Evolutionary conservation across 1,284 basidiomycete species (phyloP).

Genomic region (Schizophyllum commune): DNA sequence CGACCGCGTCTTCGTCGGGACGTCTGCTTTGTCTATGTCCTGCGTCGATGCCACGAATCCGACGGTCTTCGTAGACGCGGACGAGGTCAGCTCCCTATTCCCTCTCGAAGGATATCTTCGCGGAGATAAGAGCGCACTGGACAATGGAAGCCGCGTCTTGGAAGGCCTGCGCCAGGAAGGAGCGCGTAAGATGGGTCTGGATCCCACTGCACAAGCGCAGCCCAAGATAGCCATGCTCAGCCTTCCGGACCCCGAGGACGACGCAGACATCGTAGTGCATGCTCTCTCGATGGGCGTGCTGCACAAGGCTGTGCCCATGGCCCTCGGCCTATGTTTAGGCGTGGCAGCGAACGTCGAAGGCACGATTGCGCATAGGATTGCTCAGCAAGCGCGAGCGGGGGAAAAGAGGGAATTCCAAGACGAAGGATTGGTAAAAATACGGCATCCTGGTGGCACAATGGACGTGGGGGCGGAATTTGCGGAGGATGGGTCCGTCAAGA

Average conservation of each 20-base stretch:
- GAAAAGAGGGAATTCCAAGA: constrained; percentile 7
- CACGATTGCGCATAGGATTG: constrained; percentile 45
- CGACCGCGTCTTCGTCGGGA: constrained; percentile 27
- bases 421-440: constrained; percentile 35
- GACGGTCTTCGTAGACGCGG: constrained; percentile 48
- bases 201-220: constrained; percentile 52
- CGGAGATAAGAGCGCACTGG: constrained; percentile 12
- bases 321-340: constrained; percentile 63
- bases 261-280: constrained; percentile 48
- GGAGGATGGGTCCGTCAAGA: constrained; percentile 36
- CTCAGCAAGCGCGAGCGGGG: constrained; percentile 15
- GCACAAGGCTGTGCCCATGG: constrained; percentile 71
- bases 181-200: constrained; percentile 57
- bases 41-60: constrained; percentile 72
- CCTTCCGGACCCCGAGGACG: constrained; percentile 24
- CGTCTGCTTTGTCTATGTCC: constrained; percentile 32
- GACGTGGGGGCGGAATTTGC: constrained; percentile 52
- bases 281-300: constrained; percentile 67
- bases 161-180: constrained; percentile 50
- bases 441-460: constrained; percentile 59
- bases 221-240: constrained; percentile 64
- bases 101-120: constrained; percentile 25
- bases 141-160: constrained; percentile 26
- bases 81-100: constrained; percentile 35
- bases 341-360: constrained; percentile 49